Evolutionary conservation across 306 rosid genomes (phyloP).

Genomic region (Citrullus mucosospermus): DNA sequence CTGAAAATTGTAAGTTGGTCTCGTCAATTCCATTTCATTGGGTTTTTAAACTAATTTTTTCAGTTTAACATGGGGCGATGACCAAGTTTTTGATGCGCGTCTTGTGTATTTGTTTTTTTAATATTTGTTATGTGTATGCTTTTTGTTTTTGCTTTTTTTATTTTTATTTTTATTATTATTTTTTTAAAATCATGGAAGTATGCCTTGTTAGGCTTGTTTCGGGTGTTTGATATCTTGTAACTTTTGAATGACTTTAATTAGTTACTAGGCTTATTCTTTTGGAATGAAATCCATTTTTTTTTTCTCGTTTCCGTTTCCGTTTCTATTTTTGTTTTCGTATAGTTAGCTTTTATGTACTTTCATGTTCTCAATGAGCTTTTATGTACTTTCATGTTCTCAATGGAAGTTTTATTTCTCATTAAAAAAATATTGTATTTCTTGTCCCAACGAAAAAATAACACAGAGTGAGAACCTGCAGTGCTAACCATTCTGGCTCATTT

Average conservation of each 20-base stretch:
- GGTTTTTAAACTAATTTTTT: background rate
- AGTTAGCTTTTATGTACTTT: background rate
- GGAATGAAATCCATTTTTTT: background rate
- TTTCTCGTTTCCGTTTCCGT: too few relatives aligned
- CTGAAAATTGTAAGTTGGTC: conserved; percentile 55
- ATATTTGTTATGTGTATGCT: background rate
- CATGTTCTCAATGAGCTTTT: background rate
- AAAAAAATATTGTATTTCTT: background rate
- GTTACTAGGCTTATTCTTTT: background rate
- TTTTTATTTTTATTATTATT: background rate
- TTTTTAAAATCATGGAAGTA: background rate
- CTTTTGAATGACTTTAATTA: background rate
- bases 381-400: background rate
- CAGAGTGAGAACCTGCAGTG: conserved; percentile 4
- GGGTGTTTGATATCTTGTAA: background rate
- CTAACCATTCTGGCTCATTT: conserved; percentile 14
- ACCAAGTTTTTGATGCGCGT: background rate
- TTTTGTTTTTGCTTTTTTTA: background rate
- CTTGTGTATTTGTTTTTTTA: background rate
- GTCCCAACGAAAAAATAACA: background rate
- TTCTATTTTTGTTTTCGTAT: background rate
- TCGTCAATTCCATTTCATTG: conserved; percentile 10
- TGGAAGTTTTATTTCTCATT: background rate
- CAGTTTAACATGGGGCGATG: background rate
- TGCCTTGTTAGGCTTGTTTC: background rate